Base-by-base conservation (phyloP, 345 rosid species). In the Boechera retrofracta region DNA sequence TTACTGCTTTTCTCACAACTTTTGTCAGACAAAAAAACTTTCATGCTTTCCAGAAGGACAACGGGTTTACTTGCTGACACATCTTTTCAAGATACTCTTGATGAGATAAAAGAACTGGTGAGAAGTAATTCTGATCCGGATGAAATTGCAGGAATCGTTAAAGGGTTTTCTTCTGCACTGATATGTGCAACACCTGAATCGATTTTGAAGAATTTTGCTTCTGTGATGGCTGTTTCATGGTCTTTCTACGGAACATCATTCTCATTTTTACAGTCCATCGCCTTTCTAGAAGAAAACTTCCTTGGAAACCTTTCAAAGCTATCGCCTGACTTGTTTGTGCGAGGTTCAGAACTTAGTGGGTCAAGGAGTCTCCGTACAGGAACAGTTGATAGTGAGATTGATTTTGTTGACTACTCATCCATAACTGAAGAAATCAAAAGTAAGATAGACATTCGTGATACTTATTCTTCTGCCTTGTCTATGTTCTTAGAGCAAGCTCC, bases 161-260 rank as follows among this genome's bases (percentile, higher is more conserved):
- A 81, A 81, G 91, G 88, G 41, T 86, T 89, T 76, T 81, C 77
- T 83, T 88, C 90, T 79, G 81, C 96, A 49, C 73, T 87, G 71
- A 67, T 91, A 16, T 91, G 94, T 68, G 69, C 92, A 70, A 57
- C 96, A 69, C 85, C 90, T 31, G 85, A 82, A 63, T 87, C 54
- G 56, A 29, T 95, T 66, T 53, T 91, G 77, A 66, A 74, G 63
- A 87, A 74, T 75, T 86, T 95, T 82, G 87, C 89, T 7, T 32
- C 62, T 21, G 86, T 90, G 62, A 64, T 91, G 80, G 74, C 85
- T 65, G 69, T 87, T 67, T 88, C 86, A 67, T 85, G 76, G 79
- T 69, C 82, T 41, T 83, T 94, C 33, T 75, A 28, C 47, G 83
- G 79, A 72, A 83, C 82, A 80, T 82, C 91, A 53, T 57, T 74